A percentile compares a stretch with the other conserved stretches of the same genome.
Conservation (phyloP, 2,329 filamentous ascomycete genomes). For the Penicillium occitanis region DNA sequence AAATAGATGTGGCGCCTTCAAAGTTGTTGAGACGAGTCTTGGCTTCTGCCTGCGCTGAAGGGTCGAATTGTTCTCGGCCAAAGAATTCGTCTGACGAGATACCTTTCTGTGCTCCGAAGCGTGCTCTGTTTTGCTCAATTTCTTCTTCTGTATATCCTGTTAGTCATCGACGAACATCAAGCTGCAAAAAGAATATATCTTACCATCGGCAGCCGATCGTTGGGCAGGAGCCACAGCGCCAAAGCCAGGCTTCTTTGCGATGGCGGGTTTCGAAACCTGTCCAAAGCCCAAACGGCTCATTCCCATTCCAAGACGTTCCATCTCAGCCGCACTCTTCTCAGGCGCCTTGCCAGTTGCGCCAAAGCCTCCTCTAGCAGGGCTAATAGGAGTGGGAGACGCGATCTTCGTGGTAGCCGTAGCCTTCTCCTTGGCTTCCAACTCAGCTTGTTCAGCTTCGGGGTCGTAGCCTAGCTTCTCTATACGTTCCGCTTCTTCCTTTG, state of each 20-base stretch:
- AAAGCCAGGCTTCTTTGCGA: conserved; percentile 81
- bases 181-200: conserved; percentile 25
- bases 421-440: conserved; percentile 40
- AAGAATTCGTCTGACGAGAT: conserved; percentile 99
- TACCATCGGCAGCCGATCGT: conserved; percentile 69
- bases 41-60: conserved; percentile 76
- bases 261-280: conserved; percentile 66
- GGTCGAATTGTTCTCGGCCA: conserved; percentile 82
- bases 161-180: background rate
- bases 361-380: conserved; percentile 62
- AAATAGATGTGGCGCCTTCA: conserved; percentile 88
- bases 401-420: conserved; percentile 62
- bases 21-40: conserved; percentile 87
- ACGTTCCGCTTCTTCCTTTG: conserved; percentile 93
- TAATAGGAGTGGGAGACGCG: conserved; percentile 73
- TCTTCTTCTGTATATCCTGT: conserved; percentile 60
- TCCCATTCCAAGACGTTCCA: conserved; percentile 89
- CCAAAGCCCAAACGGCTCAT: conserved; percentile 83
- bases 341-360: conserved; percentile 55
- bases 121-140: conserved; percentile 77
- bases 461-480: conserved; percentile 96
- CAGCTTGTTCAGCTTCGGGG: conserved; percentile 74
- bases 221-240: conserved; percentile 72
- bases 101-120: conserved; percentile 90
- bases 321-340: conserved; percentile 66